Conservation (phyloP, 257 asterid species). For the Solanum tarijense region DNA sequence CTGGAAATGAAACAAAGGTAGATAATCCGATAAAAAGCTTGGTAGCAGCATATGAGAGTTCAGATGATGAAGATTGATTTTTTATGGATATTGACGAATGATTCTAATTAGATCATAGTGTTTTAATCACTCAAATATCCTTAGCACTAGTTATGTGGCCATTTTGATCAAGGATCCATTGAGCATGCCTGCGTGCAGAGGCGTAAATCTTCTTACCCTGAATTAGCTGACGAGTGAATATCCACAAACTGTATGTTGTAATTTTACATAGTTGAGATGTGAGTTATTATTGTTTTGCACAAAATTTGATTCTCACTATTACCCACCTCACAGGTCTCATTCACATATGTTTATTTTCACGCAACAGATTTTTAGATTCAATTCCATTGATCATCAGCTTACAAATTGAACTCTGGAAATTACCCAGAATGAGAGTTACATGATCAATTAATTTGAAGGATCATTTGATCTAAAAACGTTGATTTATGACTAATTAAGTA, state of each 20-base stretch:
- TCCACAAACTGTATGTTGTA: not conserved
- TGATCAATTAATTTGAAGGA: too few species aligned
- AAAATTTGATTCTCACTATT: slow-evolving; percentile 24
- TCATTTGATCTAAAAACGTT: not conserved
- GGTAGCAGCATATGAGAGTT: slow-evolving; percentile 69
- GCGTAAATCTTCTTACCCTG: not conserved
- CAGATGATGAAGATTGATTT: slow-evolving; percentile 48
- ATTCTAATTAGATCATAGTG: not conserved
- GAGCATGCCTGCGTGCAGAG: not conserved
- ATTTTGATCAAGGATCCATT: not conserved
- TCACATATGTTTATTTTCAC: slow-evolving; percentile 18
- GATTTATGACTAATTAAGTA: not conserved
- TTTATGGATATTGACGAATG: not conserved
- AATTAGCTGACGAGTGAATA: not conserved
- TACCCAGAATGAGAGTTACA: slow-evolving; percentile 23
- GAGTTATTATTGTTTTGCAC: not conserved
- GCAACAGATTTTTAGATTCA: slow-evolving; percentile 31
- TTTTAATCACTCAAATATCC: not conserved
- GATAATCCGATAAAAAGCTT: slow-evolving; percentile 78
- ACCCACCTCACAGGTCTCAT: slow-evolving; percentile 27
- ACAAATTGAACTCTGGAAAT: slow-evolving; percentile 14
- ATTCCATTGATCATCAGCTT: slow-evolving; percentile 12
- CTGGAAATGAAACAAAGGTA: slow-evolving; percentile 8
- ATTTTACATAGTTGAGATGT: not conserved
- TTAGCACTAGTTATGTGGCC: not conserved